These are phyloP conservation scores for Eimeria zaria DNA, from an alignment of 169 alveolate species.

Conservation along the genomic window DNA sequence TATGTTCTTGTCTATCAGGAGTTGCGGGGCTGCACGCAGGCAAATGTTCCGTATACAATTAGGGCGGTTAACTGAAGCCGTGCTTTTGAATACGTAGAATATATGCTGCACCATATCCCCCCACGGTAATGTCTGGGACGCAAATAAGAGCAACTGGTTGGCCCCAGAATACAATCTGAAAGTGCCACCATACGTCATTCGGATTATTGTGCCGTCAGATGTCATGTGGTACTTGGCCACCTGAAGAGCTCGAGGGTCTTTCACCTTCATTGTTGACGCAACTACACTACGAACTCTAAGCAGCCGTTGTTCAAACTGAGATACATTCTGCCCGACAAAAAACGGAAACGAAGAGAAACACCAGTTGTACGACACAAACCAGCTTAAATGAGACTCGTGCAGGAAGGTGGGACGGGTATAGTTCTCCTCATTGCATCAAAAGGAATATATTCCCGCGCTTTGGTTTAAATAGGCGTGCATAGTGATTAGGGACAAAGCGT, in stretches of 20 bases:
- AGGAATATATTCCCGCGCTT: background rate
- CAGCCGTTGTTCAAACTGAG: slow-evolving; percentile 55
- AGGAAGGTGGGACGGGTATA: background rate
- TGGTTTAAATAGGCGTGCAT: background rate
- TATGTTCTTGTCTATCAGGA: slow-evolving; percentile 45
- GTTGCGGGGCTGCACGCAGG: slow-evolving; percentile 61
- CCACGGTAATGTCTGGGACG: background rate
- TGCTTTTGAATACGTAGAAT: background rate
- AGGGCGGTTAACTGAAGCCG: background rate
- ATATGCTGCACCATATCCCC: background rate
- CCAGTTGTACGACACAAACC: background rate
- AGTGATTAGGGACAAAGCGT: background rate
- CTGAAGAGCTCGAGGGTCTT: slow-evolving; percentile 42
- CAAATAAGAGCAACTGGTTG: background rate
- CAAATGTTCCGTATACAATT: background rate
- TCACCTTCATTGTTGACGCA: slow-evolving; percentile 33
- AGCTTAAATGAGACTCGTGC: background rate
- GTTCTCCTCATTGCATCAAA: background rate
- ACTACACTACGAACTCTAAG: background rate
- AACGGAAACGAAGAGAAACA: background rate
- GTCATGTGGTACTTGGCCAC: slow-evolving; percentile 18
- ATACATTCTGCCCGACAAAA: background rate
- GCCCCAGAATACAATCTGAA: background rate
- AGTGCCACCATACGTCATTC: slow-evolving; percentile 28
- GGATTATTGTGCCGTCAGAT: slow-evolving; percentile 32